Conservation (phyloP, 192 early-diverging fungal species). For the Mortierella claussenii region DNA sequence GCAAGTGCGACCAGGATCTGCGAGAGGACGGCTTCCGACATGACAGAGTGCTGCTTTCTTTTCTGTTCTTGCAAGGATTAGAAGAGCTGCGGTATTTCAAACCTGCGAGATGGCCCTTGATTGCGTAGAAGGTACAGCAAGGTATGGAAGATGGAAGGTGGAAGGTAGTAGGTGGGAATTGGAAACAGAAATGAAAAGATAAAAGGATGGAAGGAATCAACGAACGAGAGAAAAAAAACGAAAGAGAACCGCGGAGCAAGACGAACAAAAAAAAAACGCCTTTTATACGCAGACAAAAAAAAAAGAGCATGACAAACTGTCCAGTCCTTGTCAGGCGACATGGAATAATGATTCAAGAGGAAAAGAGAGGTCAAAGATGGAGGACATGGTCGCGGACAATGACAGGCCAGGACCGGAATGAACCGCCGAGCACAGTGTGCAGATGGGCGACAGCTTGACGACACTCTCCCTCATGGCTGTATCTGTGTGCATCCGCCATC, state of each 20-base stretch:
- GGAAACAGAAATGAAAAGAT: neutral
- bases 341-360: no score
- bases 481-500: no score
- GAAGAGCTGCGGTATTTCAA: neutral
- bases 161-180: neutral
- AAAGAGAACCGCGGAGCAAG: neutral
- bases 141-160: neutral
- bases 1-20: constrained; percentile 39
- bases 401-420: no score
- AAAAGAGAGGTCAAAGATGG: no score
- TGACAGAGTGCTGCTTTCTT: constrained; percentile 22
- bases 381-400: no score
- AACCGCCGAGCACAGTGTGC: no score
- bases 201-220: neutral
- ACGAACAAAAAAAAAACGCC: neutral
- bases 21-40: constrained; percentile 49
- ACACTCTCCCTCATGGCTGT: no score
- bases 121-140: neutral
- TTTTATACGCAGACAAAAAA: neutral
- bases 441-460: no score
- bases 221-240: neutral
- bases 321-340: no score
- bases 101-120: no score
- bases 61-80: neutral
- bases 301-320: no score